Base-by-base conservation (phyloP, 2,329 filamentous ascomycete genomes). In the Bertia moriformis region DNA sequence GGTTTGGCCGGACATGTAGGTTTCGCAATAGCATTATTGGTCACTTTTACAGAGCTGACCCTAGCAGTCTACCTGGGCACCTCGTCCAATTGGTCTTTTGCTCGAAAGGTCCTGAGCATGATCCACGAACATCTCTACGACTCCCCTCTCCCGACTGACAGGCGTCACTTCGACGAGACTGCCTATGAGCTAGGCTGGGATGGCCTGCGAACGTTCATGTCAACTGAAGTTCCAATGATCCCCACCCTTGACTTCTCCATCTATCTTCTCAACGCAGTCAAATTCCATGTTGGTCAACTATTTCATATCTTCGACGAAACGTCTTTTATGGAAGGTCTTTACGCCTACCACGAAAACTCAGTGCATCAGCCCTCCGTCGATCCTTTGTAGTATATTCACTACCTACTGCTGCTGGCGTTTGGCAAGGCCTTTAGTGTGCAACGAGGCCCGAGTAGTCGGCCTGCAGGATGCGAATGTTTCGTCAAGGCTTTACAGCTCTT, bases 61-160 rank as follows among this genome's bases (percentile, higher is more conserved):
- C 37, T 38, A 14, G 4, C 15, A 70, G 66, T 60, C 40, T 72
- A 71, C 41, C 56, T 73, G 5, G 69, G 68, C 1, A 67, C 66
- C 2, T 71, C 68, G 0, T 73, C 69, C 1, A 73, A 69, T 37
- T 73, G 69, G 69, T 66, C 67, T 0, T 73, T 72, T 38, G 61
- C 61, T 18, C 56, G 67, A 4, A 60, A 63, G 14, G 59, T 71
- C 2, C 52, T 73, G n/a, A 59, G 55, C 18, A 56, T 70, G 39
- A 60, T 62, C 0, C 62, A 71, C 37, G 61, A 69, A 42, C 57
- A 62, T 39, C 52, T 68, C 15, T 58, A 62, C 38, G 56, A 61
- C 30, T 52, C 54, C 2, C 59, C 62, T 1, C 49, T 65, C 0
- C 61, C 67, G 0, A 53, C 63, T 0, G 54, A 58, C 4, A 59